A percentile compares a stretch with the other conserved stretches of the same genome.
These are phyloP conservation scores for Euphorbia tirucalli DNA, from an alignment of 345 rosid species.

Conservation along the genomic window DNA sequence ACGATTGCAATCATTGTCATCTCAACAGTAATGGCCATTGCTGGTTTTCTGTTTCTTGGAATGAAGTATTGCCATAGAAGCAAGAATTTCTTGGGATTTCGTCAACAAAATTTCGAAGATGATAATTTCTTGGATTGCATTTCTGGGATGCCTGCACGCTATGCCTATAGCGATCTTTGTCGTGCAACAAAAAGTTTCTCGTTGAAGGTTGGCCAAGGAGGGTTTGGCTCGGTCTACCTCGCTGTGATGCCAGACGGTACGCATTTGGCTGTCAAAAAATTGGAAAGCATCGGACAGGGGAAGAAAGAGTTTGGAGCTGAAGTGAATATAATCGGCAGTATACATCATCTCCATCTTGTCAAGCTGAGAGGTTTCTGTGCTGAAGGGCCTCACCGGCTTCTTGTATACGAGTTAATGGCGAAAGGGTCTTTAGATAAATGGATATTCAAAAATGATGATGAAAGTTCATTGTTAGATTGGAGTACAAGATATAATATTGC, in stretches of 20 bases:
- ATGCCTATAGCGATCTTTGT: conserved; percentile 37
- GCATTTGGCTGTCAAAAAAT: conserved; percentile 42
- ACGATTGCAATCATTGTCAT: conserved; percentile 21
- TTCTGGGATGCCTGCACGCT: conserved; percentile 38
- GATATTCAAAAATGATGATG: conserved; percentile 39
- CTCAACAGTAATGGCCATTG: conserved; percentile 30
- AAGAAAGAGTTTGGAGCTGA: conserved; percentile 54
- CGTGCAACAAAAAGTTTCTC: conserved; percentile 45
- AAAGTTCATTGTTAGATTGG: conserved; percentile 35
- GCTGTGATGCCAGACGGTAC: conserved; percentile 39
- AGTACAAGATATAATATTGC: conserved; percentile 43
- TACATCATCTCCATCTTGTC: conserved; percentile 54
- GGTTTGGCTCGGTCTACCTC: conserved; percentile 52
- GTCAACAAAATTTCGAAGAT: conserved; percentile 29
- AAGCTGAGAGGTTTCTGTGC: conserved; percentile 57
- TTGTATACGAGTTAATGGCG: conserved; percentile 57
- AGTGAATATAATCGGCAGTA: conserved; percentile 46
- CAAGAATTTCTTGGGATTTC: conserved; percentile 17
- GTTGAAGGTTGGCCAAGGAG: conserved; percentile 46
- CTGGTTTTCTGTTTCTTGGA: conserved; percentile 37
- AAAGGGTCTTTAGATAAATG: conserved; percentile 49
- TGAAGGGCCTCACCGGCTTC: conserved; percentile 50
- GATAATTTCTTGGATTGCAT: conserved; percentile 36
- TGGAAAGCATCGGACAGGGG: conserved; percentile 52
- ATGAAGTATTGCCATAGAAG: conserved; percentile 24